Percentiles rank a stretch among this genome's conserved stretches.
Evolutionary conservation across 768 basidiomycete species (phyloP).

Genomic region (Leccinum variicolor): DNA sequence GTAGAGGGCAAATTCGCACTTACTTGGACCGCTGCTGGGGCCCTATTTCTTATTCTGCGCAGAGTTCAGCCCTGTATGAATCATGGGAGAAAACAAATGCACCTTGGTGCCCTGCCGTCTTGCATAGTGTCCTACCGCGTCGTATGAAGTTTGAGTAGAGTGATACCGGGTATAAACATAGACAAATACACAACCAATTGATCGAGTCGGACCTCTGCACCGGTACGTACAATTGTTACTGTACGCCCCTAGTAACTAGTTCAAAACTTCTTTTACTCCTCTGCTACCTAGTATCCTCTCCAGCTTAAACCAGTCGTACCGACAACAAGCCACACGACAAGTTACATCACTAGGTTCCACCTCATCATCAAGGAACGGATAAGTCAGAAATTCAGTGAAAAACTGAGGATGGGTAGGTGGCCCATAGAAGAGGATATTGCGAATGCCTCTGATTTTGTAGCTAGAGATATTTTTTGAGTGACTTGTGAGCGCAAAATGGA

Average conservation of each 20-base stretch:
- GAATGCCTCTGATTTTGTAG: constrained; percentile 90
- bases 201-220: too few relatives aligned
- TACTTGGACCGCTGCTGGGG: constrained; percentile 90
- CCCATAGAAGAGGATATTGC: constrained; percentile 90
- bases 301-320: constrained; percentile 84
- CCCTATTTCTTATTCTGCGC: constrained; percentile 90
- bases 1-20: constrained; percentile 19
- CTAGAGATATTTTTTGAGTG: constrained; percentile 35
- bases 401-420: constrained; percentile 90
- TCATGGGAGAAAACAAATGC: constrained; percentile 8
- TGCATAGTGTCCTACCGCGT: constrained; percentile 46
- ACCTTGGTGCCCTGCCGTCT: constrained; percentile 81
- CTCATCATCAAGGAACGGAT: constrained; percentile 86
- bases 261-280: constrained; percentile 18
- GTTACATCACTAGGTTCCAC: constrained; percentile 88
- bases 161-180: constrained; percentile 9
- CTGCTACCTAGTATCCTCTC: constrained; percentile 62
- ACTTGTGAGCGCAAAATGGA: not conserved
- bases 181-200: constrained; percentile 9
- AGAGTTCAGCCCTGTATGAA: constrained; percentile 1
- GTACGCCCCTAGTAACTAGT: not conserved
- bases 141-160: not conserved
- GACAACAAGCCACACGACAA: constrained; percentile 76
- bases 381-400: constrained; percentile 86
- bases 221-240: not conserved